Percentiles rank a stretch among this genome's conserved stretches.
Conservation (phyloP, 2,329 filamentous ascomycete genomes). For the Rugonectria rugulosa region DNA sequence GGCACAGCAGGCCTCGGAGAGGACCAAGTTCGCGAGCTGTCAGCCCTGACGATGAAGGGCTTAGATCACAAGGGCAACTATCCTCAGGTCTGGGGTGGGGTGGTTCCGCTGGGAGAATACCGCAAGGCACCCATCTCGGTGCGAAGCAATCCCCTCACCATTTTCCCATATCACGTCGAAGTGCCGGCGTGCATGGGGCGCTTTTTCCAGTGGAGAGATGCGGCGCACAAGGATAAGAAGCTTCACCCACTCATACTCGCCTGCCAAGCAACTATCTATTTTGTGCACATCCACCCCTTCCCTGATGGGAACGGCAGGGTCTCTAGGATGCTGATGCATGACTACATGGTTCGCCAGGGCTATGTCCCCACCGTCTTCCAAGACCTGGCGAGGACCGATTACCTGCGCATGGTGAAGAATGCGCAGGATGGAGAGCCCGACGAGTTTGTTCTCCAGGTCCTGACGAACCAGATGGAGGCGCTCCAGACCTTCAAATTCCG, state of each 20-base stretch:
- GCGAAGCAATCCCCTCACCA: not conserved
- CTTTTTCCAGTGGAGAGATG: constrained; percentile 9
- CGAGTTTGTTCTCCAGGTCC: not conserved
- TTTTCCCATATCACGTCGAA: constrained; percentile 1
- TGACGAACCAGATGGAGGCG: not conserved
- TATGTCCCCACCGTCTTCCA: not conserved
- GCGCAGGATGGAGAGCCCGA: constrained; percentile 1
- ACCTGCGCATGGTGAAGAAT: not conserved
- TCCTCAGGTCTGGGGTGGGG: too few species aligned
- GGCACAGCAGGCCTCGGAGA: not conserved
- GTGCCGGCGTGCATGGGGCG: constrained; percentile 2
- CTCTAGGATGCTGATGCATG: constrained; percentile 11
- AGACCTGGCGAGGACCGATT: not conserved
- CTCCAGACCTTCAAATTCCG: not conserved
- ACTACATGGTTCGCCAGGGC: constrained; percentile 8
- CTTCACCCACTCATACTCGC: constrained; percentile 1
- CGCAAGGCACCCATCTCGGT: not conserved
- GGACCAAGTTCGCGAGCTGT: not conserved
- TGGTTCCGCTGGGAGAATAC: not conserved
- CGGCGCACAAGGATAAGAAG: not conserved
- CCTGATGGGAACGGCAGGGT: constrained; percentile 6
- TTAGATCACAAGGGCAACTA: not conserved
- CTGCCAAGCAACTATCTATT: constrained; percentile 3
- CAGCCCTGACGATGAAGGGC: not conserved
- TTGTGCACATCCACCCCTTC: constrained; percentile 9